Conservation (phyloP, 176 grass and related monocot genomes). For the Poa pratensis region DNA sequence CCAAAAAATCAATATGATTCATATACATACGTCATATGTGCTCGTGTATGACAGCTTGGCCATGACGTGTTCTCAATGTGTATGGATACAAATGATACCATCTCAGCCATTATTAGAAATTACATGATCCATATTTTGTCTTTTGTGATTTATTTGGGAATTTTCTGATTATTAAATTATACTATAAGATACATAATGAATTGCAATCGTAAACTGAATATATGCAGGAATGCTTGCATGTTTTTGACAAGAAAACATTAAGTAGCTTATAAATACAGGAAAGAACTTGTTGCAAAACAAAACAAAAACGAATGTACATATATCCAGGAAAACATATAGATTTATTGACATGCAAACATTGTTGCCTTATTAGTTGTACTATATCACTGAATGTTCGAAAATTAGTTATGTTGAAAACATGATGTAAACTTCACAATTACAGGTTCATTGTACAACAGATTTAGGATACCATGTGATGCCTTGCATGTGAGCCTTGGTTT, state of each 20-base stretch:
- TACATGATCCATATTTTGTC: neutral
- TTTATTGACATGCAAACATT: neutral
- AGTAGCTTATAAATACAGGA: neutral
- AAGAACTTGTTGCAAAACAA: neutral
- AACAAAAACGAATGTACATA: neutral
- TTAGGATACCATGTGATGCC: neutral
- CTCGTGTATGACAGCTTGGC: neutral
- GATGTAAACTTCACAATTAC: slow-evolving; percentile 5
- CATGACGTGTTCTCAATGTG: neutral
- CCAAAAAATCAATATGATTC: neutral
- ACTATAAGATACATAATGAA: neutral
- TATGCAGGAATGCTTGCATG: neutral
- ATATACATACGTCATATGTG: neutral
- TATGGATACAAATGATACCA: neutral
- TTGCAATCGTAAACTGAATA: slow-evolving; percentile 2
- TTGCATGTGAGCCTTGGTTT: neutral
- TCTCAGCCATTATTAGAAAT: neutral
- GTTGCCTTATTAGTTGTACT: neutral
- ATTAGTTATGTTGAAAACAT: neutral
- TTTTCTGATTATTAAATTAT: neutral
- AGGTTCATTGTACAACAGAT: neutral
- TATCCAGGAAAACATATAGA: neutral
- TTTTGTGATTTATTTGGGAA: neutral
- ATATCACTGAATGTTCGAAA: neutral
- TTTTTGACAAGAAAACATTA: neutral